Conservation (phyloP, 495 filamentous ascomycete species). For the Aspergillus cristatus region DNA sequence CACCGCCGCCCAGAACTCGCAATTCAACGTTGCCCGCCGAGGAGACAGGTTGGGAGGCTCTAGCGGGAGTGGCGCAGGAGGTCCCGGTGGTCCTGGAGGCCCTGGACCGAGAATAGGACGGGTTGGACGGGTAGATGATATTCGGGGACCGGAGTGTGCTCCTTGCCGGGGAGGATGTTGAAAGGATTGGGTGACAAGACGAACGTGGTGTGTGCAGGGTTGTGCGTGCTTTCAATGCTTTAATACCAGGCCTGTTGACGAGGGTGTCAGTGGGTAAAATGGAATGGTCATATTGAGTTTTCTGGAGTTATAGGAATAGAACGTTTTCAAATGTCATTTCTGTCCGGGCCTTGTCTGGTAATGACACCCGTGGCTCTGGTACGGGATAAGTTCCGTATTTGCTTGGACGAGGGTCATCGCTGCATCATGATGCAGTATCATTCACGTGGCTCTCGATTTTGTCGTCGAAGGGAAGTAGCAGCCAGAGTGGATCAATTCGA, state of each 20-base stretch:
- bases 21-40: slow-evolving; percentile 45
- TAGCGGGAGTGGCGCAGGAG: slow-evolving; percentile 20
- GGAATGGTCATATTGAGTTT: no score
- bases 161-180: slow-evolving; percentile 19
- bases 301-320: no score
- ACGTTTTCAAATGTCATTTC: no score
- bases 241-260: no score
- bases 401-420: no score
- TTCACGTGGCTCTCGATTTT: no score
- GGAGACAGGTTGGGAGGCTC: slow-evolving; percentile 11
- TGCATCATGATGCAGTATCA: no score
- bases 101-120: slow-evolving; percentile 3
- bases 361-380: no score
- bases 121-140: slow-evolving; percentile 33
- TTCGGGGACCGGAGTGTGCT: slow-evolving; percentile 30
- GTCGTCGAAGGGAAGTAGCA: slow-evolving; percentile 3
- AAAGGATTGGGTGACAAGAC: neutral
- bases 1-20: slow-evolving; percentile 50
- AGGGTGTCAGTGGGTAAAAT: no score
- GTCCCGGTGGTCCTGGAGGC: slow-evolving; percentile 19
- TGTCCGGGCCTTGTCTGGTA: no score
- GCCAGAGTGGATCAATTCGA: neutral
- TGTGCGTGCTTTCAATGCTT: no score
- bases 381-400: no score
- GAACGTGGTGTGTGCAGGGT: neutral